phyloP scores from a whole-genome alignment of 345 rosid genomes.

The Arabis hirsuta region DNA sequence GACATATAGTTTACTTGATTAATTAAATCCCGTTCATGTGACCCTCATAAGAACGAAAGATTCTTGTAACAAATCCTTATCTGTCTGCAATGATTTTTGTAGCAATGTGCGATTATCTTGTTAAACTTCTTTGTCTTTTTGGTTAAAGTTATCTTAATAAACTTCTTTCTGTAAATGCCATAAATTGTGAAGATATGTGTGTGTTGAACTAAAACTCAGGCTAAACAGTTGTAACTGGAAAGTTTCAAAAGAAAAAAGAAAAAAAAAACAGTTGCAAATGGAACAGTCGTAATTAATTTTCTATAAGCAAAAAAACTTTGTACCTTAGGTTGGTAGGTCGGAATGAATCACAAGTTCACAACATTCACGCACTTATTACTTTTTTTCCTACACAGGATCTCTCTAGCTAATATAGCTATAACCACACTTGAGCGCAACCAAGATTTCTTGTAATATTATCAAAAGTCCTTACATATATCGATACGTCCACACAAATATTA shows the following conservation, averaged over 20 bases:
- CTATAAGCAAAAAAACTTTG: background rate
- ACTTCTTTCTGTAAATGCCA: background rate
- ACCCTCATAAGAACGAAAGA: constrained; percentile 28
- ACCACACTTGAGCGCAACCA: background rate
- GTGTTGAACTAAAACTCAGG: no score
- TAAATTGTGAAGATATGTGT: no score
- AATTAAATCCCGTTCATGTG: constrained; percentile 21
- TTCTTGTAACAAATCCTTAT: constrained; percentile 41
- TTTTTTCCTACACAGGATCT: background rate
- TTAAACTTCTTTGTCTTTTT: no score
- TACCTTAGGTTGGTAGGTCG: background rate
- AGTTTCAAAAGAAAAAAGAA: no score
- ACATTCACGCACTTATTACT: background rate
- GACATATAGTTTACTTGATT: background rate
- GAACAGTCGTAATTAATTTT: background rate
- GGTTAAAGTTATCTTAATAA: background rate
- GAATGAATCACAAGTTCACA: background rate
- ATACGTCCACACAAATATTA: background rate
- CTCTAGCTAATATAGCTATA: background rate
- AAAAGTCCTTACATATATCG: background rate
- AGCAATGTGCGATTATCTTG: constrained; percentile 13
- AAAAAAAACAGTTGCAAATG: background rate
- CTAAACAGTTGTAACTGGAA: no score
- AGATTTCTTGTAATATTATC: background rate
- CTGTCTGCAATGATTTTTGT: constrained; percentile 20